Evolutionary conservation across 805 yeast species (phyloP), one percentile per base, ranked within the genome.

Genomic region (Starmerella vaccinii): DNA sequence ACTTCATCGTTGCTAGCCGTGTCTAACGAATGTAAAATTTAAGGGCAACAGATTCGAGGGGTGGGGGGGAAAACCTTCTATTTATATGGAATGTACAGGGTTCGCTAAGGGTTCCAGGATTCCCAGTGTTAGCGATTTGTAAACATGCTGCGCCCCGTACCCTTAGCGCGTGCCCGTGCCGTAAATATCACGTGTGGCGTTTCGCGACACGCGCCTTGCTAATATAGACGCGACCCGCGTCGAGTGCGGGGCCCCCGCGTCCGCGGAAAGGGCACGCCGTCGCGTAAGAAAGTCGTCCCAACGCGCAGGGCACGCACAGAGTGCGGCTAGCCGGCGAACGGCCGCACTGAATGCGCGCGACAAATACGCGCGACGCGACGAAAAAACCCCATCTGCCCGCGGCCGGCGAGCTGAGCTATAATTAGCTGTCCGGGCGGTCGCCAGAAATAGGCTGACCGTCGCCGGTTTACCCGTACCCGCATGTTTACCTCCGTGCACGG

Each of bases 1-100:
- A 56, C 57, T 57, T 63, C 66, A 62, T 64, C 38, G 27, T 43
- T n/a, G 32, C 5, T 6, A 15, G 38, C 21, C 27, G 13, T 21
- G 23, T 4, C 22, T 43, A 43, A 43, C 46, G 46, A 46, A 37
- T 24, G 48, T 27, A 23, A 33, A 34, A 15, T 24, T 45, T 26
- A 21, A 26, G 16, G 33, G 18, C 41, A 15, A 16, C 35, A n/a
- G 23, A 9, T 34, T 6, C 26, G 23, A 19, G 19, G 13, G 18
- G 18, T 13, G 38, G 22, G 38, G 37, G 22, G 29, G 21, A 3
- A n/a, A 23, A 32, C 18, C 29, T 27, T 10, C 26, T 27, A 41
- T 21, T 30, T 29, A 42, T 42, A 32, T 30, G 21, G 7, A 6
- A 9, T 21, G 30, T 8, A n/a, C 12, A 4, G 23, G 29, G 29